Percentiles rank a stretch among this genome's conserved stretches.
phyloP scores from a whole-genome alignment of 73 alveolate genomes.

The Breviolum minutum region DNA sequence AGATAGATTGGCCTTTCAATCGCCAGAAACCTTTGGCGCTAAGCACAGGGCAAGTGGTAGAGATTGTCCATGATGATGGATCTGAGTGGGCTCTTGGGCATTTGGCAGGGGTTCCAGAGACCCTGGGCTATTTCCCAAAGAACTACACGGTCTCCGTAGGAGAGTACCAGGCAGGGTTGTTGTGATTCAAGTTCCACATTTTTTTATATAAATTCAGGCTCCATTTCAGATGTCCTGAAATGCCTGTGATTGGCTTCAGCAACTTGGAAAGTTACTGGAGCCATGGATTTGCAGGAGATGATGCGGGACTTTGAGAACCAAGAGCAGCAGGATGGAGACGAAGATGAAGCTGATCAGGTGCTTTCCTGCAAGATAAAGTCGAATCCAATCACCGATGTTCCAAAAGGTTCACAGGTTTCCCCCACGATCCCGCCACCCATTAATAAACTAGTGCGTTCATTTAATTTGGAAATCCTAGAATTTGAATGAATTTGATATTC shows the following conservation, averaged over 20 bases:
- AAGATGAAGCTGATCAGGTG: conserved; percentile 50
- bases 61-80: conserved; percentile 75
- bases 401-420: background rate
- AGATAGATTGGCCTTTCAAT: conserved; percentile 94
- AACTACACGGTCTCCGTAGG: conserved; percentile 89
- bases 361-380: background rate
- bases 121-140: conserved; percentile 91
- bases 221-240: too few species aligned
- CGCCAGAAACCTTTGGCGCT: conserved; percentile 83
- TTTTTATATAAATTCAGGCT: too few species aligned
- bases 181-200: too few species aligned
- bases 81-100: conserved; percentile 92
- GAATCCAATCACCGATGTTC: background rate
- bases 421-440: background rate
- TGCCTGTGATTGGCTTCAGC: too few species aligned
- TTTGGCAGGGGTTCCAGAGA: conserved; percentile 79
- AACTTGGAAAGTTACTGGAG: too few species aligned
- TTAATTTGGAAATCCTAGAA: background rate
- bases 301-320: conserved; percentile 93
- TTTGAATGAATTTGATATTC: background rate
- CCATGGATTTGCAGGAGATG: conserved; percentile 30
- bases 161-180: conserved; percentile 54
- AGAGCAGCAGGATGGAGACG: conserved; percentile 88
- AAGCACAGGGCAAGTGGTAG: conserved; percentile 83
- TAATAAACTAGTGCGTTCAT: background rate